Base-by-base conservation (phyloP, 2,329 filamentous ascomycete genomes). In the Dactylellina leptospora region DNA sequence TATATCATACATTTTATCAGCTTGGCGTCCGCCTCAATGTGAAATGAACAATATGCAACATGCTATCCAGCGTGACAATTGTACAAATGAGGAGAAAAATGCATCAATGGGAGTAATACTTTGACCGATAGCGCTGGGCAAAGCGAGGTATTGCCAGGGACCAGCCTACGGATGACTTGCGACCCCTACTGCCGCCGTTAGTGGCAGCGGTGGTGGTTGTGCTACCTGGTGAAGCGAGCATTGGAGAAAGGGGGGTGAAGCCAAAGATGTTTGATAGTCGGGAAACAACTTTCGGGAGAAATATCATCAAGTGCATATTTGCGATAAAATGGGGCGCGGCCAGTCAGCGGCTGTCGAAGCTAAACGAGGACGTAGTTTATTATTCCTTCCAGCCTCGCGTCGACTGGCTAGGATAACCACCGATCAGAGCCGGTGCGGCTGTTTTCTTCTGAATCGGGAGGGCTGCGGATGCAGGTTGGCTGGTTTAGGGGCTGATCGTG, bases 141-240 rank as follows among this genome's bases (percentile, higher is more conserved):
- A 70, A 70, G 48, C 64, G 64, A 53, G 62, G 48, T 47, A 54
- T 54, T 16, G 64, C 64, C 55, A 70, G 50, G 50, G 64, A 70
- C 64, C 64, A 70, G 48, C 64, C 56, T 18, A 56, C 50, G 23
- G 64, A 61, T 22, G 56, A 22, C 50, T 70, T 70, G 9, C 64
- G 64, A n/a, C 64, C 64, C 59, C 64, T 70, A 16, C 50, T 33
- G 27, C 40, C 40, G 20, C 20, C 20, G 40, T 22, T 45, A 20
- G 13, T 22, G 16, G 13, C 18, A 4, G 40, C 22, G 16, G 30
- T 38, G 16, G 36, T 68, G 13, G 44, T 45, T 25, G 48, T 48
- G 18, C 47, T 50, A 13, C 54, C 44, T 22, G 44, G 23, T 16
- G 42, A 50, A 48, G 40, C 58, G 51, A 66, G 50, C 61, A 66